Conservation (phyloP, 2,329 filamentous ascomycete species). For the Fonsecaea multimorphosa region DNA sequence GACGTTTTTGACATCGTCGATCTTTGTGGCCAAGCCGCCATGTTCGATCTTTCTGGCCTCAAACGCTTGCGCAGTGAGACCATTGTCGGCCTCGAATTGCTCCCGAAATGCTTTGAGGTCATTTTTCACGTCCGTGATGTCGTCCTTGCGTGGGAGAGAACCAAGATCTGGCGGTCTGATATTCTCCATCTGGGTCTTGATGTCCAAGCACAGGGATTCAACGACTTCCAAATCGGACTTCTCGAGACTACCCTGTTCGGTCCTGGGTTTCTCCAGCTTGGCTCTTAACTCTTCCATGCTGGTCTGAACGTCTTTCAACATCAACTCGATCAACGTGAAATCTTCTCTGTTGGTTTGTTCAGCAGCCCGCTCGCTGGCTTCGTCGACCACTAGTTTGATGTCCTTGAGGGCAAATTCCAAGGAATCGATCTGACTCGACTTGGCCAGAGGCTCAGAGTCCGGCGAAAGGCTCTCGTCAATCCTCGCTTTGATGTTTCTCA, state of each 20-base stretch:
- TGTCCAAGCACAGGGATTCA: constrained; percentile 80
- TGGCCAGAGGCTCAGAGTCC: constrained; percentile 72
- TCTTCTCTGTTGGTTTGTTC: constrained; percentile 78
- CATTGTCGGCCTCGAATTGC: constrained; percentile 69
- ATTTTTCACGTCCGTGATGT: constrained; percentile 72
- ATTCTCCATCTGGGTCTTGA: constrained; percentile 78
- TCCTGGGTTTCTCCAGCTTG: constrained; percentile 47
- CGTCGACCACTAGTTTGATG: constrained; percentile 73
- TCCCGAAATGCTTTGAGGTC: constrained; percentile 75
- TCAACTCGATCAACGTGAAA: constrained; percentile 73
- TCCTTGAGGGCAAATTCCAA: constrained; percentile 74
- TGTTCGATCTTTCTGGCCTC: constrained; percentile 86
- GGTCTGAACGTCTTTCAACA: constrained; percentile 77
- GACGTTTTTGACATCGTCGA: constrained; percentile 77
- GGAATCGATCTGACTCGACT: constrained; percentile 64
- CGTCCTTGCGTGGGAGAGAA: constrained; percentile 74
- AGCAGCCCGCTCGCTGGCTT: constrained; percentile 68
- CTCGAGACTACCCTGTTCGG: constrained; percentile 65
- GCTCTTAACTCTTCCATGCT: constrained; percentile 73
- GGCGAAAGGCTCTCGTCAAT: constrained; percentile 76
- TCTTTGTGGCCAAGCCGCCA: constrained; percentile 75
- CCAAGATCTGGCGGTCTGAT: constrained; percentile 74
- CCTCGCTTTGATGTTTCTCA: constrained; percentile 86
- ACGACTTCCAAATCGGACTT: constrained; percentile 85
- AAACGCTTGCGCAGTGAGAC: constrained; percentile 76